phyloP scores from a whole-genome alignment of 345 rosid species.

The Arabis hirsuta region DNA sequence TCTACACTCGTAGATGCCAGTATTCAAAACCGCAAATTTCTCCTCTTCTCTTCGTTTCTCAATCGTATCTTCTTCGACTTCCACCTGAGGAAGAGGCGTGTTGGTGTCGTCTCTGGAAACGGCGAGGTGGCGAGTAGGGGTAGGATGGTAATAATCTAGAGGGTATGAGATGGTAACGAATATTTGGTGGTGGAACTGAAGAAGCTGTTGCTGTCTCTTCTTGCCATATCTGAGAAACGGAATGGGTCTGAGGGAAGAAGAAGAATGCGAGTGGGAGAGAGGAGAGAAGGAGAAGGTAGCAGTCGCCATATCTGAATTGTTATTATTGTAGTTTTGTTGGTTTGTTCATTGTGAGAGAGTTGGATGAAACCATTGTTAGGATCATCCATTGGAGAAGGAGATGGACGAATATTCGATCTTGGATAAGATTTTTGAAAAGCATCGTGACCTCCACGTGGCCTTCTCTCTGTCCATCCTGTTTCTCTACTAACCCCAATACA shows the following conservation, averaged over 20 bases:
- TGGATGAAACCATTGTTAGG: neutral
- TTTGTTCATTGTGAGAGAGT: conserved; percentile 36
- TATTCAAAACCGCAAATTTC: conserved; percentile 92
- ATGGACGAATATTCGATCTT: neutral
- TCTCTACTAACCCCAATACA: conserved; percentile 3
- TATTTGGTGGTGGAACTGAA: conserved; percentile 17
- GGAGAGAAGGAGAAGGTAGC: conserved; percentile 69
- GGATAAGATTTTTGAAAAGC: conserved; percentile 44
- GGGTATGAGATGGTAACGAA: conserved; percentile 33
- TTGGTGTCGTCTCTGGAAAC: conserved; percentile 78
- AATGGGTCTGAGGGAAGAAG: conserved; percentile 39
- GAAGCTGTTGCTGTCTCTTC: conserved; percentile 13
- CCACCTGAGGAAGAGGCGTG: conserved; percentile 35
- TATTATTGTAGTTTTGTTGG: neutral
- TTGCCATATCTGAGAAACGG: conserved; percentile 36
- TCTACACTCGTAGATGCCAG: conserved; percentile 93
- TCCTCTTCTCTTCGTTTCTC: conserved; percentile 66
- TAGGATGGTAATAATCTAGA: conserved; percentile 26
- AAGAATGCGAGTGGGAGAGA: conserved; percentile 37
- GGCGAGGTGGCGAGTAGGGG: conserved; percentile 53
- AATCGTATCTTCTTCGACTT: conserved; percentile 23
- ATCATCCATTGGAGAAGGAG: conserved; percentile 30
- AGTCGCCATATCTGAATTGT: conserved; percentile 57
- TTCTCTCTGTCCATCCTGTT: conserved; percentile 11
- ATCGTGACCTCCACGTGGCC: conserved; percentile 40